A percentile compares a stretch with the other conserved stretches of the same genome.
These are phyloP conservation scores for Lodderomyces margitis DNA, from an alignment of 1,139 yeast genomes.

Conservation along the genomic window DNA sequence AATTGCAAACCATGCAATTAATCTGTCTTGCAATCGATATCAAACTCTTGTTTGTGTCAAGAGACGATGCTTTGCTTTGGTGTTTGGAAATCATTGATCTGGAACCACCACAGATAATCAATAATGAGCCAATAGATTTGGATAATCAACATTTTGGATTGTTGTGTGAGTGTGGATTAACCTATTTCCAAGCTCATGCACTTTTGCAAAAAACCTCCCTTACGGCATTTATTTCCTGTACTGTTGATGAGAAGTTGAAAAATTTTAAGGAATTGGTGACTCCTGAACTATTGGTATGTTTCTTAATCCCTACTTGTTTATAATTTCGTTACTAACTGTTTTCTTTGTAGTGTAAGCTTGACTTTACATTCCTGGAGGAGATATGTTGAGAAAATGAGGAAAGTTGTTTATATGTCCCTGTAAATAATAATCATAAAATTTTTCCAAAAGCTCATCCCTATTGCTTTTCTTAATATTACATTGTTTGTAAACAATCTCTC, in stretches of 20 bases:
- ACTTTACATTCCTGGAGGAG: background rate
- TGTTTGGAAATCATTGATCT: slow-evolving; percentile 8
- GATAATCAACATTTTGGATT: slow-evolving; percentile 7
- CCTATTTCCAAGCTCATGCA: slow-evolving; percentile 11
- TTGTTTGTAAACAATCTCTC: too few relatives aligned
- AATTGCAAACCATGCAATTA: slow-evolving; percentile 10
- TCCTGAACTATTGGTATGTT: slow-evolving; percentile 7
- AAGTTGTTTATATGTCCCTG: too few relatives aligned
- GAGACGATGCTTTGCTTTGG: slow-evolving; percentile 7
- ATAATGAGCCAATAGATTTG: background rate
- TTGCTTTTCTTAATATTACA: too few relatives aligned
- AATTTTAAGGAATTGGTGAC: slow-evolving; percentile 8
- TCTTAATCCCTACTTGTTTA: too few relatives aligned
- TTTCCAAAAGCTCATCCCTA: too few relatives aligned
- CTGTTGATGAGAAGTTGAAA: slow-evolving; percentile 8
- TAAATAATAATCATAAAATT: too few relatives aligned
- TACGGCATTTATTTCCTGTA: slow-evolving; percentile 7
- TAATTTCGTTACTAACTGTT: background rate
- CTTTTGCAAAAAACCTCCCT: slow-evolving; percentile 8
- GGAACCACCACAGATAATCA: slow-evolving; percentile 9
- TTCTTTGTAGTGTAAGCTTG: background rate
- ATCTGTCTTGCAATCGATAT: slow-evolving; percentile 11
- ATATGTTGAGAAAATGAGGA: too few relatives aligned
- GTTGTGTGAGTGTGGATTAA: slow-evolving; percentile 13
- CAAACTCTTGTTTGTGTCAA: slow-evolving; percentile 7